Conservation (phyloP, 306 rosid species). For the Corylus avellana region DNA sequence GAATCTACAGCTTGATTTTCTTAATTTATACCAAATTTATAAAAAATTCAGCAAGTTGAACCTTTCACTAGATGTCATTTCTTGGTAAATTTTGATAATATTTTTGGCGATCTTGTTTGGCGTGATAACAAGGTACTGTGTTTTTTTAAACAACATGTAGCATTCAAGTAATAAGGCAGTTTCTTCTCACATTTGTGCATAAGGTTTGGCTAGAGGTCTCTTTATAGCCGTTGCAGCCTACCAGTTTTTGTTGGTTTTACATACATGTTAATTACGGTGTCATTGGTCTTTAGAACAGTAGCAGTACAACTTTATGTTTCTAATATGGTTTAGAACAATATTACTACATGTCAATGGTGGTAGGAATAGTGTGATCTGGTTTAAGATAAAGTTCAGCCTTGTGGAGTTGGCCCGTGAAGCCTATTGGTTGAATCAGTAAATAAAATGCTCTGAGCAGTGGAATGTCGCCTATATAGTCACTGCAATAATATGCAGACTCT, state of each 20-base stretch:
- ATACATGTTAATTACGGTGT: neutral
- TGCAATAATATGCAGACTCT: neutral
- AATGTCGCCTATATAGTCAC: neutral
- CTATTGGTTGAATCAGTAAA: neutral
- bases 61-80: neutral
- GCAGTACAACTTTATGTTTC: too few species aligned
- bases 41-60: neutral
- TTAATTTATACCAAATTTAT: conserved; percentile 2
- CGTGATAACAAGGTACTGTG: neutral
- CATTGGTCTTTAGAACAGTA: neutral
- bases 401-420: neutral
- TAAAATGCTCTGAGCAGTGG: neutral
- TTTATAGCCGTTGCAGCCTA: neutral
- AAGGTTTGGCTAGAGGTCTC: neutral
- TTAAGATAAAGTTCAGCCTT: neutral
- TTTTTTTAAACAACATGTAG: neutral
- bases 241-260: neutral
- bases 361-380: neutral
- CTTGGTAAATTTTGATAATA: neutral
- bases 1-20: conserved; percentile 18
- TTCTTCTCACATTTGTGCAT: neutral
- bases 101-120: neutral
- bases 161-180: neutral
- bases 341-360: neutral
- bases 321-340: neutral